Evolutionary conservation across 768 basidiomycete species (phyloP).

Genomic region (Mycena galericulata): DNA sequence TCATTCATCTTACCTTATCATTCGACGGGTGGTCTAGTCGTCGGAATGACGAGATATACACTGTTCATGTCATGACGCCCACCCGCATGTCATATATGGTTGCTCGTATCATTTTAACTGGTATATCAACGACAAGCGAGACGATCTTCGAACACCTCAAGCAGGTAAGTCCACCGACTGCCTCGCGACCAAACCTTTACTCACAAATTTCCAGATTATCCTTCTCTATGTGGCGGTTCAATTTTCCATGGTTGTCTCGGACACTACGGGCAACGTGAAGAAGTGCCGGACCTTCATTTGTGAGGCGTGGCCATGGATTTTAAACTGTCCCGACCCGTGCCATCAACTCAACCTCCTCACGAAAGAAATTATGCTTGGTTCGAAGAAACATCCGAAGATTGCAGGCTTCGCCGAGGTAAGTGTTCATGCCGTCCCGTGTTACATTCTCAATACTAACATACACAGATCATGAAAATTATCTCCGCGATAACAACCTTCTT

Average conservation of each 20-base stretch:
- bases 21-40: conserved; percentile 30
- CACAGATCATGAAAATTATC: neutral
- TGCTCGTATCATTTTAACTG: conserved; percentile 12
- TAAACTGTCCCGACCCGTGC: conserved; percentile 34
- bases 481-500: neutral
- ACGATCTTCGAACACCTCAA: conserved; percentile 2
- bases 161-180: neutral
- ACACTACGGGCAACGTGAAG: conserved; percentile 34
- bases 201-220: conserved; percentile 5
- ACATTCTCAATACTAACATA: neutral
- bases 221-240: conserved; percentile 10
- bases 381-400: conserved; percentile 28
- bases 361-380: conserved; percentile 34
- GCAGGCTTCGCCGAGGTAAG: conserved; percentile 15
- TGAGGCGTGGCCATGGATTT: conserved; percentile 30
- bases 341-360: conserved; percentile 34
- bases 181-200: too few species aligned
- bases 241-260: conserved; percentile 33
- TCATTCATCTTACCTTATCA: conserved; percentile 20
- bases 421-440: too few species aligned
- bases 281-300: conserved; percentile 32
- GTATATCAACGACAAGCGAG: conserved; percentile 7
- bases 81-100: conserved; percentile 25
- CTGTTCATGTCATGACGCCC: conserved; percentile 20
- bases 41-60: conserved; percentile 23